Conservation (phyloP, 495 filamentous ascomycete genomes). For the Penicillium daleae region DNA sequence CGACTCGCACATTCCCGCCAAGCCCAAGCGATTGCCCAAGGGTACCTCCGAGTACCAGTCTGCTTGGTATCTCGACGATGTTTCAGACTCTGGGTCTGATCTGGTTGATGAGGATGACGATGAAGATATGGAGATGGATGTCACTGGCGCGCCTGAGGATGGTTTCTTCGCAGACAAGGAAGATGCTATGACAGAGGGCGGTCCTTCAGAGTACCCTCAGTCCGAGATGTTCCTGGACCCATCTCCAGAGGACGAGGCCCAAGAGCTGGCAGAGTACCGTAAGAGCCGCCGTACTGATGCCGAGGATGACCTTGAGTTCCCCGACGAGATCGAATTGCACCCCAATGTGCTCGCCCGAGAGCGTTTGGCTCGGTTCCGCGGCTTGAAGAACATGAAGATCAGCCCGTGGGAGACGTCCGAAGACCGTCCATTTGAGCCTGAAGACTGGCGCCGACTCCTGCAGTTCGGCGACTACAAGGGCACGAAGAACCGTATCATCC, state of each 20-base stretch:
- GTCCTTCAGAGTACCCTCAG: slow-evolving; percentile 81
- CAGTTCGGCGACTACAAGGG: slow-evolving; percentile 83
- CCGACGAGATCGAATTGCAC: slow-evolving; percentile 93
- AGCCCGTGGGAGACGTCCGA: slow-evolving; percentile 87
- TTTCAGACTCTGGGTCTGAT: slow-evolving; percentile 86
- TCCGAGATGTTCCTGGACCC: slow-evolving; percentile 91
- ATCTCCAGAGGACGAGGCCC: slow-evolving; percentile 82
- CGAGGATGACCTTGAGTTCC: slow-evolving; percentile 90
- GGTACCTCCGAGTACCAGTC: slow-evolving; percentile 94
- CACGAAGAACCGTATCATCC: slow-evolving; percentile 70
- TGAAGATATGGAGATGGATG: slow-evolving; percentile 53
- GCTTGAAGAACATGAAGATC: slow-evolving; percentile 84
- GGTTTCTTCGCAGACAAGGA: slow-evolving; percentile 73
- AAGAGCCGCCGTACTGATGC: slow-evolving; percentile 74
- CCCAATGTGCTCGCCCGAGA: slow-evolving; percentile 86
- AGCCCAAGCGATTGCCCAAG: slow-evolving; percentile 78
- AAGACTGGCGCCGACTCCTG: slow-evolving; percentile 85
- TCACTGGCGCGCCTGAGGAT: slow-evolving; percentile 67
- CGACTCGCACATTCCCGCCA: slow-evolving; percentile 61
- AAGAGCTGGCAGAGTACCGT: slow-evolving; percentile 77
- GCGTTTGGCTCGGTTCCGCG: slow-evolving; percentile 80
- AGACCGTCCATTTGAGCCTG: slow-evolving; percentile 81
- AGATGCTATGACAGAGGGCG: slow-evolving; percentile 74
- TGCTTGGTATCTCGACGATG: slow-evolving; percentile 88
- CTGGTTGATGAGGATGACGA: slow-evolving; percentile 65